These are phyloP conservation scores for Sutorius eximius DNA, from an alignment of 1,284 basidiomycete species.

Conservation along the genomic window DNA sequence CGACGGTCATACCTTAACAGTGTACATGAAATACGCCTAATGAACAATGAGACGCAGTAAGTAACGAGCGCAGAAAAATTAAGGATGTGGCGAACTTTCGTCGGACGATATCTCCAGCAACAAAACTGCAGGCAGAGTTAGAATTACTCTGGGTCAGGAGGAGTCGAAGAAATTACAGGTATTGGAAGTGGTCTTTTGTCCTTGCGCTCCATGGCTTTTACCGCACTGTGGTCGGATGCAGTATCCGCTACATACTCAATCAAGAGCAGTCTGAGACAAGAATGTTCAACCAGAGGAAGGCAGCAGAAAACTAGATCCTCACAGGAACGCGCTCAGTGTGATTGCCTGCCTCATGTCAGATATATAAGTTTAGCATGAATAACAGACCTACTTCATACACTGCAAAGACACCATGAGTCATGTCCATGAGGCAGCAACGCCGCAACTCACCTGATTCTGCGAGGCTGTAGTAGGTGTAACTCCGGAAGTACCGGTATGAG, in stretches of 20 bases:
- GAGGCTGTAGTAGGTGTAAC: slow-evolving; percentile 81
- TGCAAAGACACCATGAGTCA: slow-evolving; percentile 19
- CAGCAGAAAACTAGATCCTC: slow-evolving; percentile 33
- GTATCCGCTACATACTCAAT: slow-evolving; percentile 83
- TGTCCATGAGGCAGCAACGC: not conserved
- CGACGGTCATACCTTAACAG: slow-evolving; percentile 60
- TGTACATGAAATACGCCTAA: slow-evolving; percentile 85
- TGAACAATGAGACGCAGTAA: slow-evolving; percentile 5
- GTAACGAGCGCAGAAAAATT: not conserved
- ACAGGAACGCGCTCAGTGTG: slow-evolving; percentile 80
- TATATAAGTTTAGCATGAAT: slow-evolving; percentile 32
- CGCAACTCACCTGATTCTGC: slow-evolving; percentile 61
- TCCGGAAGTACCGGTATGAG: slow-evolving; percentile 81
- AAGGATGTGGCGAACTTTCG: slow-evolving; percentile 52
- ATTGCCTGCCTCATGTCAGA: slow-evolving; percentile 52
- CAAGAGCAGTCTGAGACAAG: slow-evolving; percentile 60
- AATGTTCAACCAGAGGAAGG: slow-evolving; percentile 7
- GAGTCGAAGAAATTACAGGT: slow-evolving; percentile 46
- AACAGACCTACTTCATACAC: slow-evolving; percentile 38
- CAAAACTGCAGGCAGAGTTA: slow-evolving; percentile 50
- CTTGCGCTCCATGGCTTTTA: slow-evolving; percentile 72
- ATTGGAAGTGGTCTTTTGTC: slow-evolving; percentile 76
- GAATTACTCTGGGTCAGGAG: not conserved
- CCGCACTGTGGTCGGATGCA: slow-evolving; percentile 56
- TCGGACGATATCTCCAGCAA: slow-evolving; percentile 76